Conservation (phyloP, 2,329 filamentous ascomycete genomes). For the Trichoderma cornu-damae region DNA sequence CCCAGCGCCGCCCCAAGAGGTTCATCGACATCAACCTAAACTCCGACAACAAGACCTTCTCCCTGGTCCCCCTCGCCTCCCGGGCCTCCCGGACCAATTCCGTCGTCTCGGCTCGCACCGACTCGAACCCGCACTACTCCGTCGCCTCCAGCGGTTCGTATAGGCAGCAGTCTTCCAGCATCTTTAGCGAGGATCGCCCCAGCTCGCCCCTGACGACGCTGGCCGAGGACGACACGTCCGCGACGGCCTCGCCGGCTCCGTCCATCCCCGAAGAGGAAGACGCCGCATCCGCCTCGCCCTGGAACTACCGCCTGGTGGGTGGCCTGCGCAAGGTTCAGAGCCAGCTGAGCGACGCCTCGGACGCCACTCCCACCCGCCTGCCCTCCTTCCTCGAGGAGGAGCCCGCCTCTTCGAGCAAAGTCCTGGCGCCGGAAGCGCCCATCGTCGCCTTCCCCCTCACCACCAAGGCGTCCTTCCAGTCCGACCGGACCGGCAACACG, state of each 20-base stretch:
- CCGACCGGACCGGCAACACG: conserved; percentile 38
- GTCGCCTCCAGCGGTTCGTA: conserved; percentile 46
- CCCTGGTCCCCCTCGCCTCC: conserved; percentile 38
- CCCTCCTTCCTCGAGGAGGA: conserved; percentile 7
- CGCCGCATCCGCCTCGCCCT: conserved; percentile 37
- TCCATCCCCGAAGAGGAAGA: conserved; percentile 20
- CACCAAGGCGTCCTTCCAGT: conserved; percentile 27
- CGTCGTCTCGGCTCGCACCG: conserved; percentile 30
- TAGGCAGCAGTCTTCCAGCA: conserved; percentile 43
- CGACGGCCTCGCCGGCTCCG: conserved; percentile 21
- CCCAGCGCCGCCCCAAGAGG: conserved; percentile 29
- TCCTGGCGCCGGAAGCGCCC: background rate
- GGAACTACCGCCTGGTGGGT: conserved; percentile 51
- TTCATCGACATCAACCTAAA: conserved; percentile 49
- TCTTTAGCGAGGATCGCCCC: conserved; percentile 43
- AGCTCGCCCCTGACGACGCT: conserved; percentile 47
- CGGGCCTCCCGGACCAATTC: conserved; percentile 26
- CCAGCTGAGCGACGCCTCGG: conserved; percentile 12
- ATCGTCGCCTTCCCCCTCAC: conserved; percentile 17
- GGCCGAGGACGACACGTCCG: conserved; percentile 33
- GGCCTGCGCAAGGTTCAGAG: conserved; percentile 48
- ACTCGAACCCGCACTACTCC: conserved; percentile 33
- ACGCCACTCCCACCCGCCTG: conserved; percentile 1
- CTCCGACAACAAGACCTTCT: conserved; percentile 57
- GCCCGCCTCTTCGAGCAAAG: background rate